Evolutionary conservation across 331 rosid genomes (phyloP), one percentile per base, ranked within the genome.

Genomic region (Malus hybrid): DNA sequence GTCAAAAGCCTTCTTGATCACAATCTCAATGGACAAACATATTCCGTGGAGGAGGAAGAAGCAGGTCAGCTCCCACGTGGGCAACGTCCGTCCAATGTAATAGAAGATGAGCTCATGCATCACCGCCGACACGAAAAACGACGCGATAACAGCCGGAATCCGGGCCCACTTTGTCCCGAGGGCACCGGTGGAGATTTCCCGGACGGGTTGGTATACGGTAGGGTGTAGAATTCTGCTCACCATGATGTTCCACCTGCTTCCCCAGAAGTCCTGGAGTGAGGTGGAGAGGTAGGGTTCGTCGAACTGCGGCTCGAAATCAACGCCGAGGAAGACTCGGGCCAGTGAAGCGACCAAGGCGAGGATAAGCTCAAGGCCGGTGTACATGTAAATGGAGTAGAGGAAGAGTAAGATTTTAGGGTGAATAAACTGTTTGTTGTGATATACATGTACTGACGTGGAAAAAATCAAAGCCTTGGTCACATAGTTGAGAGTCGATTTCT

Each of bases 201-300:
- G 7, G 10, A 76, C 59, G 4, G 87, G 88, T 12, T 72, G 67
- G 79, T 88, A 85, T 0, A 90, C 76, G 0, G 89, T 84, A 0
- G 90, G 88, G 19, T 83, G 86, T 0, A 90, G 78, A 44, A 85
- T 20, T 0, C 75, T 78, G 12, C 75, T 69, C 16, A 81, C 91
- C 75, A 71, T 16, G n/a, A 87, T 59, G 69, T 88, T 90, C 91
- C 91, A 90, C 18, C 96, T 59, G 29, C 87, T 67, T 0, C 89
- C 89, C 93, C 96, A 88, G 10, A 88, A 90, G 28, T 90, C 86
- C 22, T 88, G 91, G 0, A 90, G 77, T 0, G 93, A 88, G 3
- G 88, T 79, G 33, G 81, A 50, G 1, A 85, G 79, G 72, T 88
- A 85, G 0, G 96, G 92, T 65, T 81, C 82, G 3, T 90, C 54